These are phyloP conservation scores for Talaromyces sp. DNA, from an alignment of 2,329 filamentous ascomycete species.

Conservation along the genomic window DNA sequence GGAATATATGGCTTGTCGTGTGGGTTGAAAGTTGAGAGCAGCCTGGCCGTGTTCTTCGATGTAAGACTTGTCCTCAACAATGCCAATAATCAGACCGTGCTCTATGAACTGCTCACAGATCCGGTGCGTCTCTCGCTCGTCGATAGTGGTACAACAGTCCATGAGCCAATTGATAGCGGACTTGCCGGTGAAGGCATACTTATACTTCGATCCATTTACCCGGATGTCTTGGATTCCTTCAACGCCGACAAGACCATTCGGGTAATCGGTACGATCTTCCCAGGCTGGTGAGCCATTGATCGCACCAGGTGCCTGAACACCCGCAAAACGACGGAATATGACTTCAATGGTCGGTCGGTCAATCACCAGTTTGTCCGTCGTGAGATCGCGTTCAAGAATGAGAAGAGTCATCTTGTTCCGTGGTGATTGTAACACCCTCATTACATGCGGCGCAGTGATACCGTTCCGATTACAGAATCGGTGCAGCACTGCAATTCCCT, in stretches of 20 bases:
- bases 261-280: conserved; percentile 74
- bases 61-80: conserved; percentile 68
- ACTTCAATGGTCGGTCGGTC: conserved; percentile 89
- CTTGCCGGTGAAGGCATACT: conserved; percentile 88
- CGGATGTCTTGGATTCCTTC: conserved; percentile 87
- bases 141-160: conserved; percentile 93
- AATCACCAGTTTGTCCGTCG: conserved; percentile 82
- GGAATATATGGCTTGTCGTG: conserved; percentile 81
- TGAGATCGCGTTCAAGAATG: conserved; percentile 77
- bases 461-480: conserved; percentile 92
- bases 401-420: conserved; percentile 82
- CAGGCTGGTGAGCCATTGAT: conserved; percentile 67
- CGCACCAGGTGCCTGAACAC: conserved; percentile 74
- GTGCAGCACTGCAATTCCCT: conserved; percentile 86
- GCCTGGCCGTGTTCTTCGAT: conserved; percentile 56
- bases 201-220: conserved; percentile 69
- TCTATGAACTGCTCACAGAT: conserved; percentile 83
- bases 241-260: conserved; percentile 83
- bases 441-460: conserved; percentile 89
- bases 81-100: conserved; percentile 72
- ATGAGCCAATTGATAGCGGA: conserved; percentile 89
- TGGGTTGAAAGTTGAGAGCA: conserved; percentile 71
- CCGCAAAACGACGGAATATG: conserved; percentile 87
- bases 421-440: conserved; percentile 70
- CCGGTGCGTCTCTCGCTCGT: conserved; percentile 79